A percentile compares a stretch with the other conserved stretches of the same genome.
phyloP scores from a whole-genome alignment of 768 basidiomycete genomes.

The Porpolomopsis calyptriformis region DNA sequence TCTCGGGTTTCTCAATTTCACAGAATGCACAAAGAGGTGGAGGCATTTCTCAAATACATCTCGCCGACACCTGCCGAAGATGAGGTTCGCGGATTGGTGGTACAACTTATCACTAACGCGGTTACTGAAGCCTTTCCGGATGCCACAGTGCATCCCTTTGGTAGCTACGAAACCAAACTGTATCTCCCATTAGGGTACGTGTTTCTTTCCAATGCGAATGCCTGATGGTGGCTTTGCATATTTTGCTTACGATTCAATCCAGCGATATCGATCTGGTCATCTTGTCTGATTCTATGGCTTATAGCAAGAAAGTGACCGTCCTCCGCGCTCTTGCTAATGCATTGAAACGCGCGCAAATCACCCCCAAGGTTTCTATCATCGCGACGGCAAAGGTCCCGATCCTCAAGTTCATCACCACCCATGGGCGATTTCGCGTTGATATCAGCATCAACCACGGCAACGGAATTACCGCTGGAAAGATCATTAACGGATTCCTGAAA shows the following conservation, averaged over 20 bases:
- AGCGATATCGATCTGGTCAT: slow-evolving; percentile 96
- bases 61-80: slow-evolving; percentile 80
- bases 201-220: neutral
- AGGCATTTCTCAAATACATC: slow-evolving; percentile 78
- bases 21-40: slow-evolving; percentile 81
- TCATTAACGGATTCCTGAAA: slow-evolving; percentile 71
- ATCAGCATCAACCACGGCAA: slow-evolving; percentile 89
- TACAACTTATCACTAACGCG: slow-evolving; percentile 57
- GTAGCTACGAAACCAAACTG: slow-evolving; percentile 85
- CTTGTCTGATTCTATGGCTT: slow-evolving; percentile 65
- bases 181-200: slow-evolving; percentile 88
- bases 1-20: slow-evolving; percentile 6
- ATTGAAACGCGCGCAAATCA: slow-evolving; percentile 64
- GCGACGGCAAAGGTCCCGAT: slow-evolving; percentile 94
- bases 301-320: slow-evolving; percentile 54
- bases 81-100: slow-evolving; percentile 66
- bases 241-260: slow-evolving; percentile 2
- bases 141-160: slow-evolving; percentile 77
- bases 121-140: slow-evolving; percentile 63
- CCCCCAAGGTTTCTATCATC: slow-evolving; percentile 73
- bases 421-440: slow-evolving; percentile 81
- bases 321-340: slow-evolving; percentile 71
- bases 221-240: neutral
- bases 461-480: slow-evolving; percentile 66
- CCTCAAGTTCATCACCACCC: slow-evolving; percentile 81